Conservation (phyloP, 345 rosid species). For the Punica granatum region DNA sequence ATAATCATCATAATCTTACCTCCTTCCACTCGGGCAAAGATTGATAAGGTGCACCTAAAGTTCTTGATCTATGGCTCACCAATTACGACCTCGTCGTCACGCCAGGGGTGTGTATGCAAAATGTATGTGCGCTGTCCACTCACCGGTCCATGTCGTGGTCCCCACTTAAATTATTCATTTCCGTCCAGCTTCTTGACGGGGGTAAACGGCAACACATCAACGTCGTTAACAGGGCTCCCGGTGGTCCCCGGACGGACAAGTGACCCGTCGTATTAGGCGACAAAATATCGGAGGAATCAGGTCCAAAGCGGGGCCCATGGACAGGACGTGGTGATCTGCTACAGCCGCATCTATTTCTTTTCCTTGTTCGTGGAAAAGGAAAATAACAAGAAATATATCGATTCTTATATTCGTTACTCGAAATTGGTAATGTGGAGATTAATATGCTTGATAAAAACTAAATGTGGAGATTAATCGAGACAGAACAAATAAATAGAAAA, state of each 20-base stretch:
- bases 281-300: neutral
- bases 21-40: too few relatives aligned
- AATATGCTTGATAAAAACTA: too few relatives aligned
- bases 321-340: neutral
- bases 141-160: neutral
- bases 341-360: neutral
- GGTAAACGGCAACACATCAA: neutral
- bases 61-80: neutral
- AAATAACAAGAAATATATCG: too few relatives aligned
- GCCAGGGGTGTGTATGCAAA: neutral
- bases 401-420: too few relatives aligned
- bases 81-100: neutral
- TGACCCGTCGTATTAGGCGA: neutral
- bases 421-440: too few relatives aligned
- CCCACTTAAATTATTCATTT: neutral
- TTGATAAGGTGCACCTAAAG: neutral
- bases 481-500: too few relatives aligned
- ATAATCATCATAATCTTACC: too few relatives aligned
- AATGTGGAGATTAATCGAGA: too few relatives aligned
- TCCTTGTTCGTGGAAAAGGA: too few relatives aligned
- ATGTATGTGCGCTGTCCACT: neutral
- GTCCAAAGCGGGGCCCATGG: neutral
- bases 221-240: neutral
- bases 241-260: neutral
- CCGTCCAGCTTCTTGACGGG: constrained; percentile 2